A percentile compares a stretch with the other conserved stretches of the same genome.
phyloP scores from a whole-genome alignment of 139 green algal genomes.

The Diplosphaera chodatii region DNA sequence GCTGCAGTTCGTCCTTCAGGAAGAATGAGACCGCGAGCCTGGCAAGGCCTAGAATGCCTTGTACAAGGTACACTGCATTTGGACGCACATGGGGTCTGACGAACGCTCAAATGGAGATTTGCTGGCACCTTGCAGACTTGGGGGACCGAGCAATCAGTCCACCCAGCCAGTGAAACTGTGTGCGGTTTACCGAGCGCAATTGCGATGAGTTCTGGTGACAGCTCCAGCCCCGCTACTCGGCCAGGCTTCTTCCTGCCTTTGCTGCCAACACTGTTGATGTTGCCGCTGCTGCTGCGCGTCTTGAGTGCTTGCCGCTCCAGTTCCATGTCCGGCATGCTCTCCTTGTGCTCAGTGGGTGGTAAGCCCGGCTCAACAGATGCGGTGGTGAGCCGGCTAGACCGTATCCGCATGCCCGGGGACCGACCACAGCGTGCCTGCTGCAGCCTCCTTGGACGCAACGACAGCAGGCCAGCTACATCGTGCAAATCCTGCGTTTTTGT shows the following conservation, averaged over 20 bases:
- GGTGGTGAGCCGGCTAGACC: neutral
- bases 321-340: neutral
- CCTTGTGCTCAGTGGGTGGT: neutral
- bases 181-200: neutral
- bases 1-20: slow-evolving; percentile 85
- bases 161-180: no score
- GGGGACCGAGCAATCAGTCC: no score
- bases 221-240: neutral
- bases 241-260: neutral
- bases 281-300: no score
- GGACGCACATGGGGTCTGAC: neutral
- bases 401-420: neutral
- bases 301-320: neutral
- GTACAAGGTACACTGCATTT: slow-evolving; percentile 90
- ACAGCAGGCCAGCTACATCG: no score
- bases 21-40: slow-evolving; percentile 83
- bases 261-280: no score
- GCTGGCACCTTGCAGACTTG: no score
- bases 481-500: no score
- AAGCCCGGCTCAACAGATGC: neutral
- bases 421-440: no score
- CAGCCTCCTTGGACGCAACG: no score
- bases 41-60: slow-evolving; percentile 87
- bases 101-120: no score
- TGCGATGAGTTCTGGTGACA: neutral